Evolutionary conservation across 495 filamentous ascomycete genomes (phyloP), one percentile per base, ranked within the genome.

Genomic region (Penicillium roqueforti): DNA sequence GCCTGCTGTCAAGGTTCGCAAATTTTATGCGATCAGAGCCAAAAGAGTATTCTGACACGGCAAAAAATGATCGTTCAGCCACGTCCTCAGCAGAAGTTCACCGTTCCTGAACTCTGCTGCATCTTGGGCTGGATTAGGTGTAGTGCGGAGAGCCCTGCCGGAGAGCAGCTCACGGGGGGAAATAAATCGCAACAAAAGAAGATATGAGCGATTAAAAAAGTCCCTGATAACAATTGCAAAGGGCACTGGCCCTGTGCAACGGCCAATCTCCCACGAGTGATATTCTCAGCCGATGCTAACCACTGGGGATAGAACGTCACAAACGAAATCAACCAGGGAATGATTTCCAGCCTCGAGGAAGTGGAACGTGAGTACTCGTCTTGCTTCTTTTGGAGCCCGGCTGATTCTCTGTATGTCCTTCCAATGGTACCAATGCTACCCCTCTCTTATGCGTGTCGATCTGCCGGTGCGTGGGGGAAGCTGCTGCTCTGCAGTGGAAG

Each of bases 31-130:
- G 64, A 72, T 70, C 69, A 63, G 69, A 71, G 69, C 65, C 66
- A 58, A 51, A 56, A 53, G 47, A 47, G 34, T 66, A 65, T 63
- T 70, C 62, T 61, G 68, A 68, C 67, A 68, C 63, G 59, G 60
- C 60, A 55, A 60, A 60, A 58, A 60, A 46, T 58, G 56, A 69
- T 70, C 62, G 56, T 69, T 69, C 67, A 72, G 69, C 71, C 73
- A 75, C 73, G 71, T 74, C 68, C 70, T 75, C 71, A 74, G 66
- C 68, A 71, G 67, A 69, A 61, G 66, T 65, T 57, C 59, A 66
- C 65, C 51, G 73, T 64, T 68, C 65, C 75, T 73, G 70, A 71
- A 75, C 66, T 76, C 67, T 75, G 73, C 75, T 75, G 75, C 75
- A 77, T 77, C 68, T 76, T 77, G 75, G 66, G 70, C 66, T 71